Conservation (phyloP, 2,329 filamentous ascomycete genomes). For the Colletotrichum neosansevieriae region DNA sequence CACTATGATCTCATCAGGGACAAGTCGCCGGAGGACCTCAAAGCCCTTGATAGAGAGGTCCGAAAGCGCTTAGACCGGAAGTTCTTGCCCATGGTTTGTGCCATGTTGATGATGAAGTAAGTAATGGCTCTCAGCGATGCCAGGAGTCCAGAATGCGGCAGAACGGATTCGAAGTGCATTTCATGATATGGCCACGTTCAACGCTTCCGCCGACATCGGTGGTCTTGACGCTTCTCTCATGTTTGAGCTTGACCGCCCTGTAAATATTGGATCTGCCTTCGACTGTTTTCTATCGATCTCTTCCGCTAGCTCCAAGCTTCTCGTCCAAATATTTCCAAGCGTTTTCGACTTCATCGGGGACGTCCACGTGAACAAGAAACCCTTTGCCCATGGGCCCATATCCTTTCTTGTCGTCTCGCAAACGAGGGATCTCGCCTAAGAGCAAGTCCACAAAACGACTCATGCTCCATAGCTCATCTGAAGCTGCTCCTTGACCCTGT, state of each 20-base stretch:
- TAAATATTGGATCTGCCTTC: no score
- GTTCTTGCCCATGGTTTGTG: constrained; percentile 45
- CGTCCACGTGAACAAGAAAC: constrained; percentile 58
- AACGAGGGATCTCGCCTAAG: constrained; percentile 56
- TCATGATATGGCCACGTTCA: no score
- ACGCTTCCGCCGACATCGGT: no score
- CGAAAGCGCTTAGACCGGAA: constrained; percentile 46
- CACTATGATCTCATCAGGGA: constrained; percentile 39
- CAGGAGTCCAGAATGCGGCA: no score
- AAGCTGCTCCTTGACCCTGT: neutral
- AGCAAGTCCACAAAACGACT: constrained; percentile 55
- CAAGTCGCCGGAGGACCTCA: constrained; percentile 43
- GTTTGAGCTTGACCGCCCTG: no score
- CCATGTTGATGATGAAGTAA: constrained; percentile 50
- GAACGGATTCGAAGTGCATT: no score
- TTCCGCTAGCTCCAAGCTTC: neutral
- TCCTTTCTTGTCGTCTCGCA: constrained; percentile 55
- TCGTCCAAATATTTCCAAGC: constrained; percentile 47
- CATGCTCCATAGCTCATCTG: constrained; percentile 51
- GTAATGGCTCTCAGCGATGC: no score
- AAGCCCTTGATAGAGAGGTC: constrained; percentile 43
- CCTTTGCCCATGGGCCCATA: constrained; percentile 58
- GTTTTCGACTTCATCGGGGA: constrained; percentile 50
- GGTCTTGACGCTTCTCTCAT: no score
- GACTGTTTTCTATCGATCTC: constrained; percentile 17